Conservation (phyloP, 2,329 filamentous ascomycete species). For the Tolypocladium amazonense region DNA sequence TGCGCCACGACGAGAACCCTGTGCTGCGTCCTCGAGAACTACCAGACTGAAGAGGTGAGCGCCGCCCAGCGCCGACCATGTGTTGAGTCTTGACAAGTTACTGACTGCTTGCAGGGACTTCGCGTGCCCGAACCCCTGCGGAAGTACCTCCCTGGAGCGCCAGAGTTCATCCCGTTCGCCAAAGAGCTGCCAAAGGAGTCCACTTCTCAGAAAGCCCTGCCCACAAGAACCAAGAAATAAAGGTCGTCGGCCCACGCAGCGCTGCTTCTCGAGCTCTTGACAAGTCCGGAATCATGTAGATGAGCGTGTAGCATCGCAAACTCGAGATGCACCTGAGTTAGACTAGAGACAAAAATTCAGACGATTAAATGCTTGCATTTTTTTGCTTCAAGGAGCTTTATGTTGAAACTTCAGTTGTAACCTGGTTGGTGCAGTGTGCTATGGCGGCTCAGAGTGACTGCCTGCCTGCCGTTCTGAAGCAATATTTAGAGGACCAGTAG, state of each 20-base stretch:
- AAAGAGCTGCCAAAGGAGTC: conserved; percentile 73
- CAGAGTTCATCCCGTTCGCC: conserved; percentile 79
- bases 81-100: neutral
- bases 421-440: too few relatives aligned
- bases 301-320: neutral
- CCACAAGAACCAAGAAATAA: conserved; percentile 19
- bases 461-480: too few relatives aligned
- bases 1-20: conserved; percentile 86
- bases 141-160: conserved; percentile 82
- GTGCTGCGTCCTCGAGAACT: conserved; percentile 95
- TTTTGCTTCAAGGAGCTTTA: too few relatives aligned
- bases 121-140: conserved; percentile 72
- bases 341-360: neutral
- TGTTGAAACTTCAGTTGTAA: too few relatives aligned
- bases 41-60: conserved; percentile 74
- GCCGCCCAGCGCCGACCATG: conserved; percentile 4
- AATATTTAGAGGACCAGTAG: too few relatives aligned
- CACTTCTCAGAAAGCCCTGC: conserved; percentile 18
- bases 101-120: conserved; percentile 44
- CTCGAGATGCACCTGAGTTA: neutral
- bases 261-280: neutral
- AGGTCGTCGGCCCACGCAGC: neutral
- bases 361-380: too few relatives aligned
- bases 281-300: neutral
- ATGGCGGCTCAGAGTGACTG: too few relatives aligned